Percentiles rank a stretch among this genome's conserved stretches.
phyloP scores from a whole-genome alignment of 345 rosid genomes.

The Brassica carinata region DNA sequence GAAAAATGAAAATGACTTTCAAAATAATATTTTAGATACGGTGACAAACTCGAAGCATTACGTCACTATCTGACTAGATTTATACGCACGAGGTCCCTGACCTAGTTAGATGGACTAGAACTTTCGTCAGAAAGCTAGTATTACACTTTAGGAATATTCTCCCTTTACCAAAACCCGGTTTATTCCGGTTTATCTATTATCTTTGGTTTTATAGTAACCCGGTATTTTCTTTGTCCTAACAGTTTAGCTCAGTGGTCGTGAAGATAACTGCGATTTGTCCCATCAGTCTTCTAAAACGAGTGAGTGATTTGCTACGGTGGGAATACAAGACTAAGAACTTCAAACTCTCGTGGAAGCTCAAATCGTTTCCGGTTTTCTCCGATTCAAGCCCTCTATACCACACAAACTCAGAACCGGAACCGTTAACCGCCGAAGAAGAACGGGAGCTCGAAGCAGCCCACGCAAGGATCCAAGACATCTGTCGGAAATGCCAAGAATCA shows the following conservation, averaged over 20 bases:
- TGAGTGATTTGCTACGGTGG: conserved; percentile 85
- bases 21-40: not conserved
- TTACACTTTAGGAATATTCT: conserved; percentile 30
- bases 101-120: conserved; percentile 22
- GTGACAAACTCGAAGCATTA: not conserved
- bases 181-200: conserved; percentile 9
- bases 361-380: conserved; percentile 65
- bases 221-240: conserved; percentile 1
- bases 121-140: conserved; percentile 1
- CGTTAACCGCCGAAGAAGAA: conserved; percentile 64
- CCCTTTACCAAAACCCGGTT: not conserved
- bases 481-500: conserved; percentile 58
- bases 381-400: conserved; percentile 73
- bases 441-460: conserved; percentile 55
- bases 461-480: conserved; percentile 53
- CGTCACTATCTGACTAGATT: conserved; percentile 34
- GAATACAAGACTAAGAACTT: conserved; percentile 59
- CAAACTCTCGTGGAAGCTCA: conserved; percentile 74
- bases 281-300: conserved; percentile 57
- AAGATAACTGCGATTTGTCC: conserved; percentile 86
- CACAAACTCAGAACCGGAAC: conserved; percentile 64
- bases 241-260: conserved; percentile 76
- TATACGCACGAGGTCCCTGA: conserved; percentile 21
- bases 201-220: not conserved
- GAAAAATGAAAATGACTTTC: not conserved